phyloP scores from a whole-genome alignment of 768 basidiomycete species.

The Panellus pusillus region DNA sequence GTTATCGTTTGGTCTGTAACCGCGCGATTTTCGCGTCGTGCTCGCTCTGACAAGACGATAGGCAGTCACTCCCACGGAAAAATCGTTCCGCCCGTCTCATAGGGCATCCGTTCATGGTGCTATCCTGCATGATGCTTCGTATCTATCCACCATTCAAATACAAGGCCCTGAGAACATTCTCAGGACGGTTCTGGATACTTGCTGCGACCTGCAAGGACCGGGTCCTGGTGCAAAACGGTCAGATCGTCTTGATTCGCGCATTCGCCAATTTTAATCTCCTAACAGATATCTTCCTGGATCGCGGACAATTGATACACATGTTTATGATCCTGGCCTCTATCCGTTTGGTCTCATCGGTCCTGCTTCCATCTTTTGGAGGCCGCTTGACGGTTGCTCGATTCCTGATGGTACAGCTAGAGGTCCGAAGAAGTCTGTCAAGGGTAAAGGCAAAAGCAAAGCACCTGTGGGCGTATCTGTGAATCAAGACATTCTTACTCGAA shows the following conservation, averaged over 20 bases:
- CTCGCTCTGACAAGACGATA: constrained; percentile 27
- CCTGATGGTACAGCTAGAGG: constrained; percentile 1
- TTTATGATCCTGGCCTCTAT: constrained; percentile 64
- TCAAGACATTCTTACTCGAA: constrained; percentile 31
- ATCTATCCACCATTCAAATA: constrained; percentile 74
- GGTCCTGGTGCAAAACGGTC: constrained; percentile 65
- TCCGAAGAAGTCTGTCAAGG: constrained; percentile 23
- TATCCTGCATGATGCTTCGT: constrained; percentile 90
- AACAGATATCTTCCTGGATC: constrained; percentile 65
- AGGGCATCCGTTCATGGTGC: constrained; percentile 83
- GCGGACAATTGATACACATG: constrained; percentile 61
- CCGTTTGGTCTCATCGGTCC: constrained; percentile 75
- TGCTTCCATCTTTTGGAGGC: constrained; percentile 67
- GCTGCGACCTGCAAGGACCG: constrained; percentile 65
- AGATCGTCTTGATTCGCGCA: constrained; percentile 6
- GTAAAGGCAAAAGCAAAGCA: constrained; percentile 34
- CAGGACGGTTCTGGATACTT: constrained; percentile 47
- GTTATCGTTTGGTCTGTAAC: constrained; percentile 72
- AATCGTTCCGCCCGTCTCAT: constrained; percentile 88
- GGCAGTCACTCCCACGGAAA: constrained; percentile 88
- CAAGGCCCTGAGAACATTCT: constrained; percentile 61
- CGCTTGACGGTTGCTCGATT: constrained; percentile 5
- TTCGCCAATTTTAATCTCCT: not conserved
- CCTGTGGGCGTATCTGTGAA: constrained; percentile 9
- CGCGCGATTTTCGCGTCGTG: not conserved